Base-by-base conservation (phyloP, 768 basidiomycete species). In the Amyloporia xantha region DNA sequence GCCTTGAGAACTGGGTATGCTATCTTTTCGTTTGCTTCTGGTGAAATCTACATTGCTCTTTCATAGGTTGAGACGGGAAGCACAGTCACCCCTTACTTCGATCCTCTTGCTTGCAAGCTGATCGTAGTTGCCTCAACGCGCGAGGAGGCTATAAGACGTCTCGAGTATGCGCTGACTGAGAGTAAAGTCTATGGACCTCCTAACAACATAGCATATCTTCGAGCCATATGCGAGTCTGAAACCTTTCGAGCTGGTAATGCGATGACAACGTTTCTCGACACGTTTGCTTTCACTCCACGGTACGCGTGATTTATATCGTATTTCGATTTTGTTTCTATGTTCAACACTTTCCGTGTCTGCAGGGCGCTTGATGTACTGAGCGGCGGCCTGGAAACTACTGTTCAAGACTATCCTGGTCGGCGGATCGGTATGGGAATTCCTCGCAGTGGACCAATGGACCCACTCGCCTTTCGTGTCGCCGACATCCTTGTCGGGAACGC, bases 371-470 rank as follows among this genome's bases (percentile, higher is more conserved):
- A 77, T 19, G 74, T 86, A 3, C 39, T 80, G 3, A 70, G 72
- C 2, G 66, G 75, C 2, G 81, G 82, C 0, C 65, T 84, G 5
- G 79, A 82, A 30, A 72, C 73, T 7, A 75, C 76, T 0, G 64
- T 83, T 0, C 82, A 84, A 55, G 80, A 82, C 54, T 70, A 76
- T 17, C 77, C 79, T 0, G 77, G 78, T 0, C 71, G 82, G 1
- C 58, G 56, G 0, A 68, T 76, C 0, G 76, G 79, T 1, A 63
- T 75, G 26, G 84, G 84, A 1, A 72, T 85, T 2, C 85, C 85
- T 0, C 70, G 66, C 12, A 76, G 78, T 50, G 84, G 84, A 0
- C 78, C 82, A 0, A 80, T 83, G 77, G 85, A 87, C 56, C 50
- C 68, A 9, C 58, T 77, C 9, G 77, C 83, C 0, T 78, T 81